phyloP scores from a whole-genome alignment of 2,329 filamentous ascomycete species.

The Cryoendolithus antarcticus region DNA sequence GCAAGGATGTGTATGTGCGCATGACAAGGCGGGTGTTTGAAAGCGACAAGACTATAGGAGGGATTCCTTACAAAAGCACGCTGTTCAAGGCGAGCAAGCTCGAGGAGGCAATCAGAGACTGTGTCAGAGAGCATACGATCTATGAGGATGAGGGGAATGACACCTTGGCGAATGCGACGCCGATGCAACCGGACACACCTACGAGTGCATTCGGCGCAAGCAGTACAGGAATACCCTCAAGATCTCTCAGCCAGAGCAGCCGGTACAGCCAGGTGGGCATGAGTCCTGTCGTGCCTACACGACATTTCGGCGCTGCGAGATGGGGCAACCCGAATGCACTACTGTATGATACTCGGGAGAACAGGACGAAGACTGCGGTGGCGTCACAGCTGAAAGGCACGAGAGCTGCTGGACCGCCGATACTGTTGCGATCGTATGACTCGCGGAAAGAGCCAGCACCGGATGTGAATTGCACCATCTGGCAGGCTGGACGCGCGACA shows the following conservation, averaged over 20 bases:
- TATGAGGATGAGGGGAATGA: conserved; percentile 78
- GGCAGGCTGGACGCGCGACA: conserved; percentile 91
- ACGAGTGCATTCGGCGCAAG: conserved; percentile 17
- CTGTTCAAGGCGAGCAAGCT: conserved; percentile 94
- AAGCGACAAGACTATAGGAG: conserved; percentile 94
- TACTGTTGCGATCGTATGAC: conserved; percentile 80
- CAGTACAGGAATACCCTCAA: conserved; percentile 28
- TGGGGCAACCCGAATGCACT: conserved; percentile 74
- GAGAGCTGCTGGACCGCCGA: conserved; percentile 49
- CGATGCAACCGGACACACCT: conserved; percentile 34
- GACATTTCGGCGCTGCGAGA: conserved; percentile 39
- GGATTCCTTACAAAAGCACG: conserved; percentile 86
- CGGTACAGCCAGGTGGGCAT: conserved; percentile 66
- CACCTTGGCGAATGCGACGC: conserved; percentile 34
- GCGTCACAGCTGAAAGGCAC: conserved; percentile 86
- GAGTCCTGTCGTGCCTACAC: conserved; percentile 46
- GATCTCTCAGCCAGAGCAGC: conserved; percentile 69
- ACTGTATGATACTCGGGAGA: conserved; percentile 78
- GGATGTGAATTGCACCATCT: conserved; percentile 89
- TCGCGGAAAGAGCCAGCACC: conserved; percentile 82
- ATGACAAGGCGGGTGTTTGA: conserved; percentile 93
- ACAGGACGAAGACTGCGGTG: conserved; percentile 60
- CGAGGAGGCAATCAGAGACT: conserved; percentile 78
- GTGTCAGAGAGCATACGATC: conserved; percentile 68
- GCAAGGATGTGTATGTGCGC: conserved; percentile 92